Base-by-base conservation (phyloP, 306 rosid species). In the Cucurbita moschata region DNA sequence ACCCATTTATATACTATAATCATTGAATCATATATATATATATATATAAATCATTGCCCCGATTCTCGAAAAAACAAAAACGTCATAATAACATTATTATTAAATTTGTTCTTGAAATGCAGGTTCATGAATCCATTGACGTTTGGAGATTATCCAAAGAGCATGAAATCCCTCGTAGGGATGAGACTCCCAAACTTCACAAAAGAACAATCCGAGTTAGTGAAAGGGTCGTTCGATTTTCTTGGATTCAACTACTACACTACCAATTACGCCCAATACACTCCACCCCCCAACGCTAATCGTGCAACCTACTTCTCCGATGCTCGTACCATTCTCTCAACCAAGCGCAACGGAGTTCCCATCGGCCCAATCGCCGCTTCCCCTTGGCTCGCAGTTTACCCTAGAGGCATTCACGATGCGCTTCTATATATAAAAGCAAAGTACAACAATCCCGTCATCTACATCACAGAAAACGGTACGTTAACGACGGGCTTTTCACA, bases 81-180 rank as follows among this genome's bases (percentile, higher is more conserved):
- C 30, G 3, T 26, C 30, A 2, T 26, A 26, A 26, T 26, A 26
- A 26, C 3, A 26, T 26, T 26, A 2, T 26, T 26, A 26, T 26
- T 26, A 26, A 26, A 1, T 26, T 26, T 30, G 35, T 30, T 30
- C 35, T 49, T 49, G 53, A 49, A 13, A 12, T 13, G 10, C 50
- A 89, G 90, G 92, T 89, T 72, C 35, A 83, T 92, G 88, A 72
- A 78, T 8, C 96, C 96, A 9, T 12, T 92, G 52, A 81, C 84
- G 5, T 81, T 39, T 54, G 96, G 92, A 18, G 82, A 88, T 4
- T 92, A 92, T 81, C 98, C 96, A 26, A 40, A n/a, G 8, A 77
- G 69, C 82, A 90, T 92, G 92, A 52, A 55, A 38, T 62, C 83
- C 19, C 76, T 82, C 5, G 82, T 88, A 3, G 88, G 94, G 75